Evolutionary conservation across 2,329 filamentous ascomycete species (phyloP).

Genomic region (Diaporthe sp.): DNA sequence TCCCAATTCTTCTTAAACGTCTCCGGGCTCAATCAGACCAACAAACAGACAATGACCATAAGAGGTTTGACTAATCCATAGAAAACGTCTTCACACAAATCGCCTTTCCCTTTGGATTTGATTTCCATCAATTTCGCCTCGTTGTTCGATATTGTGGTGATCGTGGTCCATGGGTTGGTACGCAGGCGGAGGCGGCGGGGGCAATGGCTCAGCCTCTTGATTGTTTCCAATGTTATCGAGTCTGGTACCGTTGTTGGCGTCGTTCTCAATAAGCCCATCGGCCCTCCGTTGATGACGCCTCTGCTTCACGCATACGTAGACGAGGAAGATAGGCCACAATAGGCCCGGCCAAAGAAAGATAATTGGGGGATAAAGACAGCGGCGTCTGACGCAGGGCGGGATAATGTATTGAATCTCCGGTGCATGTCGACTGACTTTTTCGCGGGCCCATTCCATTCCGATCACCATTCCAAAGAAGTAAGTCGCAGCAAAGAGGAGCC

Average conservation of each 20-base stretch:
- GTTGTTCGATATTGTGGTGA: not conserved
- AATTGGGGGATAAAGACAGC: not conserved
- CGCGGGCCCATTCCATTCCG: not conserved
- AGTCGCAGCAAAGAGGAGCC: too few relatives aligned
- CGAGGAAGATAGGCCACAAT: not conserved
- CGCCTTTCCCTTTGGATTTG: not conserved
- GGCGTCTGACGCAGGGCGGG: not conserved
- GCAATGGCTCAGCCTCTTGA: too few relatives aligned
- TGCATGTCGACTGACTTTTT: not conserved
- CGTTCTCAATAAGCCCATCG: not conserved
- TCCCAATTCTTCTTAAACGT: not conserved
- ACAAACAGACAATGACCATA: not conserved
- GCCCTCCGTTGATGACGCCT: not conserved
- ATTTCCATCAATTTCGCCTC: too few relatives aligned
- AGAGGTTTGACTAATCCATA: not conserved
- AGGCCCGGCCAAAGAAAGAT: not conserved
- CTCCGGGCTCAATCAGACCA: not conserved
- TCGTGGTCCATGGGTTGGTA: too few relatives aligned
- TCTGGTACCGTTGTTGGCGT: not conserved
- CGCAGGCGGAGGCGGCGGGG: too few relatives aligned
- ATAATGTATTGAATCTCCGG: not conserved
- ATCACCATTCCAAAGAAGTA: not conserved
- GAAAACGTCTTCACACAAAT: too few relatives aligned
- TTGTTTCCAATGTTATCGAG: too few relatives aligned
- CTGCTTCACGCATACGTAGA: not conserved